Base-by-base conservation (phyloP, 2,329 filamentous ascomycete species). In the Fusarium caatingaense region DNA sequence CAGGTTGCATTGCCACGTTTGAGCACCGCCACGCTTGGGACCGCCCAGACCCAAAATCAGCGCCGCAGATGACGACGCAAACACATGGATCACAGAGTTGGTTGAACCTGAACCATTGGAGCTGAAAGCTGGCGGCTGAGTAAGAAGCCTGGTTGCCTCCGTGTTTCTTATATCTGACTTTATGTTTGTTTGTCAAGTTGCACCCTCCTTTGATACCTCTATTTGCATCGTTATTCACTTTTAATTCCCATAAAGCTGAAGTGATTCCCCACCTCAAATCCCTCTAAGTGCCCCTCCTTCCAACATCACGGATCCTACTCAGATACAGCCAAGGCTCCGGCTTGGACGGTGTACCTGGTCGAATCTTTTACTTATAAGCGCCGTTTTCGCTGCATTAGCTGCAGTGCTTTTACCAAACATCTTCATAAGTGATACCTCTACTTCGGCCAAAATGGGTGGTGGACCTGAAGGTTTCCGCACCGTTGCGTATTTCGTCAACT, bases 401-500 rank as follows among this genome's bases (percentile, higher is more conserved):
- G 59, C 67, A 48, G 34, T 71, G 40, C 37, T 70, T 18, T 8
- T 74, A 44, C 60, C 64, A 66, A 56, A 40, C 27, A 58, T 20
- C 23, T 34, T 27, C 23, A 37, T 34, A 4, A 21, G 45, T 30
- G 45, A 30, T 53, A 60, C 12, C 15, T 46, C 45, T 23, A 51
- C 50, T 56, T 18, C 34, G 37, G 34, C 44, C 73, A 72, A 55
- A 50, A 85, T 85, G 83, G 81, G 81, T 66, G 82, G 82, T 73
- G 81, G 82, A 77, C 79, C 80, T 42, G 70, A 80, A 62, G 87
- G 86, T 68, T 92, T 88, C 80, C 87, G 89, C 67, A 84, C 89
- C 3, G 90, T 94, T 23, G 91, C 88, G 37, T 93, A 93, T 81
- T 93, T 88, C 75, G 89, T 92, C 64, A 92, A 93, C 80, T 93